These are phyloP conservation scores for Lachancea quebecensis DNA, from an alignment of 805 yeast genomes.

Conservation along the genomic window DNA sequence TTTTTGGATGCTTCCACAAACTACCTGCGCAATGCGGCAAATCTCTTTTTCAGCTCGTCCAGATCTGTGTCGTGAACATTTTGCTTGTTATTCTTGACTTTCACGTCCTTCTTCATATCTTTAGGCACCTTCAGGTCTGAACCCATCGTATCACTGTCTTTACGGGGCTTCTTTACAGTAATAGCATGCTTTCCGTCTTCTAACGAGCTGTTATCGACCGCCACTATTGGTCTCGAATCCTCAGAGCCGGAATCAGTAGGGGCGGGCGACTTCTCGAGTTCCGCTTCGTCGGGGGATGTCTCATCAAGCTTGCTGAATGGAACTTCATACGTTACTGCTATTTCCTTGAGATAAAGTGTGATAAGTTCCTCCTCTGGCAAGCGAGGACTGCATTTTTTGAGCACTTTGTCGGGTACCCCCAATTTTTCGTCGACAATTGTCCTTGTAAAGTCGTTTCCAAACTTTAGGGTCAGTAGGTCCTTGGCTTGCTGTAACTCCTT, in stretches of 20 bases:
- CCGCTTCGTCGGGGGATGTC: conserved; percentile 4
- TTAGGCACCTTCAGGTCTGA: conserved; percentile 37
- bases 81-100: conserved; percentile 21
- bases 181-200: conserved; percentile 35
- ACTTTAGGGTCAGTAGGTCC: conserved; percentile 55
- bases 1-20: neutral
- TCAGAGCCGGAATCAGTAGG: conserved; percentile 8
- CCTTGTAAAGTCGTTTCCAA: conserved; percentile 60
- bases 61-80: conserved; percentile 38
- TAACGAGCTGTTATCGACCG: conserved; percentile 30
- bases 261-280: neutral
- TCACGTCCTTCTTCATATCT: conserved; percentile 35
- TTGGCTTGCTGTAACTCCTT: conserved; percentile 58
- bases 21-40: conserved; percentile 63
- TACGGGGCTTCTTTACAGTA: conserved; percentile 37
- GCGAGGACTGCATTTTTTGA: conserved; percentile 53
- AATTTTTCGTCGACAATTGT: conserved; percentile 24
- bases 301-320: conserved; percentile 56
- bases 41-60: conserved; percentile 61
- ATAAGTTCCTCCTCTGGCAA: conserved; percentile 66
- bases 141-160: conserved; percentile 35
- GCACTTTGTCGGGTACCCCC: conserved; percentile 62
- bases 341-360: conserved; percentile 63
- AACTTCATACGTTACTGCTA: conserved; percentile 71
- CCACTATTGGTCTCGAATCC: conserved; percentile 32